phyloP scores from a whole-genome alignment of 148 eudicot species.

The Spergularia marina region DNA sequence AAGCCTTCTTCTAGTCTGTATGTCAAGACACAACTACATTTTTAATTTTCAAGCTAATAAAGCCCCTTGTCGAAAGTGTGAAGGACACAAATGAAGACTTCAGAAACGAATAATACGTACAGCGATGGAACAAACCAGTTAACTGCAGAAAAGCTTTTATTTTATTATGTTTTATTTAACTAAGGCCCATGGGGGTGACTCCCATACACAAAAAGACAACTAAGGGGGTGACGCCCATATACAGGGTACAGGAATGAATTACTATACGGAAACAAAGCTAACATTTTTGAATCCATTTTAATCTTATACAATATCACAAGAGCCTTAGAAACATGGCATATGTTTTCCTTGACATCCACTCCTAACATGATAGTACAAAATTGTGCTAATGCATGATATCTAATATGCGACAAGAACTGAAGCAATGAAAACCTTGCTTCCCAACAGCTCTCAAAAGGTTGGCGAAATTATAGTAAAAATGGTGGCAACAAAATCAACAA shows the following conservation, averaged over 20 bases:
- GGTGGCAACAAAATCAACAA: background rate
- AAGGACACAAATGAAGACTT: background rate
- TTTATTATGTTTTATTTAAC: no score
- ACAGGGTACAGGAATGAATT: background rate
- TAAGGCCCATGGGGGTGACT: no score
- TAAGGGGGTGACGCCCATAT: no score
- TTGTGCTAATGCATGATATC: background rate
- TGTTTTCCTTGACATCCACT: background rate
- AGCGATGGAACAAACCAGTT: background rate
- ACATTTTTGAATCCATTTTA: no score
- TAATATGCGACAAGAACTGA: background rate
- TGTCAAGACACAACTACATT: constrained; percentile 24
- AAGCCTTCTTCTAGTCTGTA: constrained; percentile 69
- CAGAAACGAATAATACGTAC: constrained; percentile 1
- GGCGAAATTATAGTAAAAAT: background rate
- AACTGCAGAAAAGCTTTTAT: no score
- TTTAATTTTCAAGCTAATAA: constrained; percentile 1
- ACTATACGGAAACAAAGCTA: no score
- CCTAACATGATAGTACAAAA: background rate
- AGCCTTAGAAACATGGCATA: background rate
- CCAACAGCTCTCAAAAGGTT: background rate
- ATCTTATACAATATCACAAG: background rate
- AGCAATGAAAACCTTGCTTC: background rate
- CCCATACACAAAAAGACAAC: no score
- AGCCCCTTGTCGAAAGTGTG: background rate